These are phyloP conservation scores for Podospora bellae-mahoneyi DNA, from an alignment of 495 filamentous ascomycete genomes.

Conservation along the genomic window DNA sequence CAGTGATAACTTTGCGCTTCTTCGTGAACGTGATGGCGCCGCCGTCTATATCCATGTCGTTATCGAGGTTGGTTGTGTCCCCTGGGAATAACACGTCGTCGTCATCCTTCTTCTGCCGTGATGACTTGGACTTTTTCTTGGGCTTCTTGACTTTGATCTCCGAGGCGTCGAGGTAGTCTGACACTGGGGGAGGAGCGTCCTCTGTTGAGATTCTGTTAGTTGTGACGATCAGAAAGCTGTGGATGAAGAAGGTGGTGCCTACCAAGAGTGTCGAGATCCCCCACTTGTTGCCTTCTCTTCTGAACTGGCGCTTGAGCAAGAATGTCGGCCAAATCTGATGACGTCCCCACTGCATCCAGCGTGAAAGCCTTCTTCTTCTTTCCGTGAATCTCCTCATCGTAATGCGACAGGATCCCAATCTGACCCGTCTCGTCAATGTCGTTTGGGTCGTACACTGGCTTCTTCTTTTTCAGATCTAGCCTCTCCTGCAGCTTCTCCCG, in stretches of 20 bases:
- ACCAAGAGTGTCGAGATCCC: constrained; percentile 72
- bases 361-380: constrained; percentile 90
- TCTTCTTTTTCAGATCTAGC: constrained; percentile 86
- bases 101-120: constrained; percentile 65
- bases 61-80: constrained; percentile 42
- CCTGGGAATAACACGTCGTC: constrained; percentile 69
- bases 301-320: constrained; percentile 51
- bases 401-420: constrained; percentile 71
- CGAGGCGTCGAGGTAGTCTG: constrained; percentile 83
- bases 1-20: constrained; percentile 59
- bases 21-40: constrained; percentile 42
- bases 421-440: constrained; percentile 65
- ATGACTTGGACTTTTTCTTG: constrained; percentile 83
- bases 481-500: constrained; percentile 72
- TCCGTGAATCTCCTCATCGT: constrained; percentile 91
- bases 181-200: constrained; percentile 53
- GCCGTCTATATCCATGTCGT: constrained; percentile 76
- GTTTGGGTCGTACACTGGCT: constrained; percentile 82
- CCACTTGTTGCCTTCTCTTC: constrained; percentile 61
- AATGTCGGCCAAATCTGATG: constrained; percentile 58
- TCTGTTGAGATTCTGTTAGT: constrained; percentile 48
- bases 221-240: background rate
- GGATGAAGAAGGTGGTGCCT: constrained; percentile 16
- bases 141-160: constrained; percentile 89
- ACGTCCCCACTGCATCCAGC: constrained; percentile 70